Evolutionary conservation across 2,329 filamentous ascomycete species (phyloP).

Genomic region (Colletotrichum sp.): DNA sequence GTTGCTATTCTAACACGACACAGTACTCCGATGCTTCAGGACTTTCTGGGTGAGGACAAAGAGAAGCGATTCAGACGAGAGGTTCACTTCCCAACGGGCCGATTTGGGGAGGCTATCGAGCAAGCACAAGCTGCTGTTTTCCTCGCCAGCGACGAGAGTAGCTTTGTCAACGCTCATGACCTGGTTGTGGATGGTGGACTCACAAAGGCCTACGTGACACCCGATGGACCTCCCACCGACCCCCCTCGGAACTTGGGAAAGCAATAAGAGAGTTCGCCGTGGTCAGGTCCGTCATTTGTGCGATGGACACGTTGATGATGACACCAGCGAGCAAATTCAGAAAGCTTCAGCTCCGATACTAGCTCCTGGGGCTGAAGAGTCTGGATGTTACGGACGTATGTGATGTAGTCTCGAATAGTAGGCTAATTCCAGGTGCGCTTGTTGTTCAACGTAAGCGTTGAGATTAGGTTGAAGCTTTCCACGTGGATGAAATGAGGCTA

Average conservation of each 20-base stretch:
- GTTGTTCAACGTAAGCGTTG: neutral
- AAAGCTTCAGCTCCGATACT: neutral
- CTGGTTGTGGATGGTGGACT: conserved; percentile 96
- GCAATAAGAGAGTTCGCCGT: neutral
- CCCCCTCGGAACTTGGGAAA: neutral
- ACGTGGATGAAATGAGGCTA: neutral
- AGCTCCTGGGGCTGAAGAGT: neutral
- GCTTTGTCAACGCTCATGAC: conserved; percentile 89
- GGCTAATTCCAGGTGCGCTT: neutral
- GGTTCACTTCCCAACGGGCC: conserved; percentile 85
- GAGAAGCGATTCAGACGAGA: conserved; percentile 83
- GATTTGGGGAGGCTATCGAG: conserved; percentile 90
- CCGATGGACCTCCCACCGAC: conserved; percentile 58
- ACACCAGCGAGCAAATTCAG: neutral
- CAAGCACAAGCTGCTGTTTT: conserved; percentile 90
- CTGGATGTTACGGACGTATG: neutral
- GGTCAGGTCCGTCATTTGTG: neutral
- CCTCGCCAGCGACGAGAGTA: conserved; percentile 84
- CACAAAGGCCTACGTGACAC: conserved; percentile 86
- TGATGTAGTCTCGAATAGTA: neutral
- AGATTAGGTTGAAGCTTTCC: neutral
- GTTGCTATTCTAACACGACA: neutral
- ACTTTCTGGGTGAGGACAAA: conserved; percentile 89
- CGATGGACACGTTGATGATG: neutral
- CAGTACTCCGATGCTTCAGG: conserved; percentile 89